phyloP scores from a whole-genome alignment of 176 grass and related monocot genomes.

The Carex pumila region DNA sequence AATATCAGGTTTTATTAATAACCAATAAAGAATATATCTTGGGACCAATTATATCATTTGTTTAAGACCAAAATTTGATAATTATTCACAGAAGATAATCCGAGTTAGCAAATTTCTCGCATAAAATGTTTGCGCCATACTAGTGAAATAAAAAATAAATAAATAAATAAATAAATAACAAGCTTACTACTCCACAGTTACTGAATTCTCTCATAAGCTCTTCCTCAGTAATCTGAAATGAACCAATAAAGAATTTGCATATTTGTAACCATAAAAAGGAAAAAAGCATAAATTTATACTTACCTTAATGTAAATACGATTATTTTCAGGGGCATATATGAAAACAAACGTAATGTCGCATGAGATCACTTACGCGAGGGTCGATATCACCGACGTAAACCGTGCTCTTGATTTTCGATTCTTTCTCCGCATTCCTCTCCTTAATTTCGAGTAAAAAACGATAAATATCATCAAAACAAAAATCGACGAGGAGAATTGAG shows the following conservation, averaged over 20 bases:
- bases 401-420: background rate
- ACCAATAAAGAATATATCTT: no score
- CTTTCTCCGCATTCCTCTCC: background rate
- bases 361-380: background rate
- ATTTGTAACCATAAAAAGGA: background rate
- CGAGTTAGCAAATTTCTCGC: background rate
- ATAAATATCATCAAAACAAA: background rate
- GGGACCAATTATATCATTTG: background rate
- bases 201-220: background rate
- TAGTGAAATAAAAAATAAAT: background rate
- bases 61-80: background rate
- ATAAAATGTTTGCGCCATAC: background rate
- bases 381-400: slow-evolving; percentile 14
- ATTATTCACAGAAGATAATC: background rate
- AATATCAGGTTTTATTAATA: background rate
- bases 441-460: background rate
- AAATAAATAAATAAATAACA: background rate
- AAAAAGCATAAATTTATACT: no score
- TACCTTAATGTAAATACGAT: background rate
- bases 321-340: background rate
- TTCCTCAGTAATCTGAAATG: slow-evolving; percentile 11
- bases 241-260: background rate
- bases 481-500: background rate
- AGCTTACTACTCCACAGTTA: background rate
- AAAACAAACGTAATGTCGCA: background rate